Conservation (phyloP, 2,329 filamentous ascomycete species). For the Hysterium pulicare region DNA sequence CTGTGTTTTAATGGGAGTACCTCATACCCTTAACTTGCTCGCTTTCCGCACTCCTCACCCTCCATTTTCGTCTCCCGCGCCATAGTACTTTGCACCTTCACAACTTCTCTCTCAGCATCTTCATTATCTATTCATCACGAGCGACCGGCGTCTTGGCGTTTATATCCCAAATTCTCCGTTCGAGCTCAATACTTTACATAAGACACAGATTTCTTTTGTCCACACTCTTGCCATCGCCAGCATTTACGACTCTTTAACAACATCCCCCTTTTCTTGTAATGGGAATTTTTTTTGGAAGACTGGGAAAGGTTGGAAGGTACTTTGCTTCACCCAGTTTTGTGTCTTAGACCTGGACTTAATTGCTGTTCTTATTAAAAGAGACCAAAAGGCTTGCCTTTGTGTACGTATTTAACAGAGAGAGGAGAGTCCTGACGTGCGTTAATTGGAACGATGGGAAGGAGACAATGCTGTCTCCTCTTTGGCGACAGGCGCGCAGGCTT, state of each 20-base stretch:
- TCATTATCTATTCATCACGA: background rate
- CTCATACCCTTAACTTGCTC: background rate
- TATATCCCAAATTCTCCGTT: background rate
- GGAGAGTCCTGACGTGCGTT: too few relatives aligned
- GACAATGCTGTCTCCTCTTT: too few relatives aligned
- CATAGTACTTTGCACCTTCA: background rate
- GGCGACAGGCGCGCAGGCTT: too few relatives aligned
- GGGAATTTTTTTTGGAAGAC: background rate
- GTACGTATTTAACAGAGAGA: too few relatives aligned
- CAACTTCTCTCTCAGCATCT: background rate
- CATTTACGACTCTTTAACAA: background rate
- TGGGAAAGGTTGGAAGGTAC: background rate
- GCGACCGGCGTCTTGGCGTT: slow-evolving; percentile 6
- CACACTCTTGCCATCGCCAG: background rate
- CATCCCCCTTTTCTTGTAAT: background rate
- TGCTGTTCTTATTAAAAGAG: too few relatives aligned
- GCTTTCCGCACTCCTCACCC: background rate
- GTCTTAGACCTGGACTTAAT: too few relatives aligned
- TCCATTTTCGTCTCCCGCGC: background rate
- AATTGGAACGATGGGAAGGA: too few relatives aligned
- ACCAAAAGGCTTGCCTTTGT: too few relatives aligned
- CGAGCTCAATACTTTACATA: background rate
- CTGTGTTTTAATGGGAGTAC: slow-evolving; percentile 63
- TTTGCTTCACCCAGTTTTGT: too few relatives aligned
- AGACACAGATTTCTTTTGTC: background rate